Percentiles rank a stretch among this genome's conserved stretches.
Conservation (phyloP, 2,329 filamentous ascomycete species). For the Colletotrichum australisinense region DNA sequence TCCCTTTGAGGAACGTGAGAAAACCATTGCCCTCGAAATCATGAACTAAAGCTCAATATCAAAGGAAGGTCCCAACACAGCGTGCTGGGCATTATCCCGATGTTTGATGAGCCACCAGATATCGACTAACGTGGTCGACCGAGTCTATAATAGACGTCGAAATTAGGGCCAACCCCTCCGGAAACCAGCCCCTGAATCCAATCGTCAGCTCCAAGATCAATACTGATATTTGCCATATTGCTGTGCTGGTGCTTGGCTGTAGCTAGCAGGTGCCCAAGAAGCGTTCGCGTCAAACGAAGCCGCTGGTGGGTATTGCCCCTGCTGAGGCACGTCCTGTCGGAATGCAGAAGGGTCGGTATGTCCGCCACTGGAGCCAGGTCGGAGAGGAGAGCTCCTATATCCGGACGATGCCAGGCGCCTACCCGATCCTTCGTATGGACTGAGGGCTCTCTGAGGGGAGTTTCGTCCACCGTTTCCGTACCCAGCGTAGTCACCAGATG, state of each 20-base stretch:
- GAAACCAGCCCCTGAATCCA: constrained; percentile 26
- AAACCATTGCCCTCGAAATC: neutral
- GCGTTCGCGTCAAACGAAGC: constrained; percentile 34
- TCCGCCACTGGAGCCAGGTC: constrained; percentile 58
- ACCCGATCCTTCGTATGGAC: constrained; percentile 56
- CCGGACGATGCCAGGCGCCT: constrained; percentile 52
- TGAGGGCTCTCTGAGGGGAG: constrained; percentile 51
- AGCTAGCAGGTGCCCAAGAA: constrained; percentile 46
- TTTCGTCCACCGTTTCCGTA: constrained; percentile 37
- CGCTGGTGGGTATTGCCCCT: constrained; percentile 5
- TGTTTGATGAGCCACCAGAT: neutral
- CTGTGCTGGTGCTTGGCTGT: constrained; percentile 46
- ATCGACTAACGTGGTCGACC: neutral
- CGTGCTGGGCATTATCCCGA: neutral
- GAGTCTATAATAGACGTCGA: neutral
- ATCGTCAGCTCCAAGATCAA: constrained; percentile 35
- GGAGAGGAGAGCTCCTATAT: constrained; percentile 64
- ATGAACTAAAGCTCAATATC: neutral
- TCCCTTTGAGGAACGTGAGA: neutral
- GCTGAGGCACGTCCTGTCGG: constrained; percentile 31
- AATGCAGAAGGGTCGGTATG: constrained; percentile 53
- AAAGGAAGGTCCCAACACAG: neutral
- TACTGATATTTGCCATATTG: constrained; percentile 51
- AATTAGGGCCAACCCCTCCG: constrained; percentile 25
- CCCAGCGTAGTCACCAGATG: constrained; percentile 55